Evolutionary conservation across 495 filamentous ascomycete species (phyloP), one percentile per base, ranked within the genome.

Genomic region (Aspergillus cavernicola): DNA sequence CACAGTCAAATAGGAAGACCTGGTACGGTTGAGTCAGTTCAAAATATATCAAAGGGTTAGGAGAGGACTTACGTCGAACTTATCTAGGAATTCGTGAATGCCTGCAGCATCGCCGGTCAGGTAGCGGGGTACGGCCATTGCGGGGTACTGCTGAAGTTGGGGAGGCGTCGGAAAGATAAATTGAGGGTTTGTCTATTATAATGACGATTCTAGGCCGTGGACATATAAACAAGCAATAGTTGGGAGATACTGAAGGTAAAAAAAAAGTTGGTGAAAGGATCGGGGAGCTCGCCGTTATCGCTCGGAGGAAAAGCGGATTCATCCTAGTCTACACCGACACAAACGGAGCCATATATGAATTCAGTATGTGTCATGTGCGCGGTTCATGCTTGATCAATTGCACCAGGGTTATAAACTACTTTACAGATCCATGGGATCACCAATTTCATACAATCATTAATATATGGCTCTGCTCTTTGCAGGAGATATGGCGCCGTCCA

Each of bases 1-100:
- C 93, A 70, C 93, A 98, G 66, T 98, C 93, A 59, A 98, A 89
- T 7, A 98, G 75, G 65, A 98, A 97, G 24, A 89, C 82, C 92
- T 97, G 42, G 6, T 18, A n/a, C 24, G 24, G 24, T 28, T 28
- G 4, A 28, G 2, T 16, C 16, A 38, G 23, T 20, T 24, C 4
- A 28, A 28, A 9, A 28, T 28, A 22, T 26, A 18, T 13, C 39
- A 6, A 24, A n/a, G 12, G 6, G 20, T 37, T 9, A 50, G n/a
- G 29, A 37, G 9, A 15, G 35, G 13, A 82, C 91, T 62, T 65
- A 96, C 92, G 74, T 98, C 95, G 60, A 96, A 98, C 59, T 82
- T 82, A 63, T 87, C 86, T 53, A 98, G 74, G 62, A 97, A 98
- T 23, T 87, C 82, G 19, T 82, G 75, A 47, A 97, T 87, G 18